These are phyloP conservation scores for Cladorrhinum sp. DNA, from an alignment of 2,329 filamentous ascomycete species.

Conservation along the genomic window DNA sequence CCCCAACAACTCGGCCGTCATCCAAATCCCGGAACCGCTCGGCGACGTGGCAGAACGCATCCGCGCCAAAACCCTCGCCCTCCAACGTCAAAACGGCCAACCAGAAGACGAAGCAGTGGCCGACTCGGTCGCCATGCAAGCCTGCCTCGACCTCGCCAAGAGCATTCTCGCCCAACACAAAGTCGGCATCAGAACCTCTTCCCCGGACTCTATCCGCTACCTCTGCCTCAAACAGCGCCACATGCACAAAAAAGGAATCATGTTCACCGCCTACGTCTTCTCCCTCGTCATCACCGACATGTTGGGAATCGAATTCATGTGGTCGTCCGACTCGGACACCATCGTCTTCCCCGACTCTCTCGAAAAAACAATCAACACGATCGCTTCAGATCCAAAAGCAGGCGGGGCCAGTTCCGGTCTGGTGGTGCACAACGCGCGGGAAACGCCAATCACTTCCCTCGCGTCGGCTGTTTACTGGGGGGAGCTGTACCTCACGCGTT, in stretches of 20 bases:
- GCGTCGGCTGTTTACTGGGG: slow-evolving; percentile 18
- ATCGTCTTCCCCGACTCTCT: slow-evolving; percentile 18
- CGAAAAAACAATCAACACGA: slow-evolving; percentile 16
- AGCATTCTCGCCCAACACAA: slow-evolving; percentile 11
- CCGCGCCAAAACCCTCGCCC: slow-evolving; percentile 8
- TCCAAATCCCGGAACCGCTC: slow-evolving; percentile 15
- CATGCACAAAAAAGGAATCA: slow-evolving; percentile 21
- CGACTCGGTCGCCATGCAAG: slow-evolving; percentile 14
- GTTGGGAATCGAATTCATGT: slow-evolving; percentile 17
- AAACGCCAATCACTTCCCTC: slow-evolving; percentile 13
- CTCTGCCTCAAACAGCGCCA: slow-evolving; percentile 19
- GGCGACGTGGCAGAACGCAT: slow-evolving; percentile 15
- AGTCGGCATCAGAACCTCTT: slow-evolving; percentile 4
- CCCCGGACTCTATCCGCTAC: slow-evolving; percentile 7
- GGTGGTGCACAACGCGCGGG: slow-evolving; percentile 13
- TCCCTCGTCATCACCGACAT: slow-evolving; percentile 18
- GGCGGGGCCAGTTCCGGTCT: slow-evolving; percentile 15
- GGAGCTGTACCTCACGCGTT: slow-evolving; percentile 19
- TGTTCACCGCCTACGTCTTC: slow-evolving; percentile 18
- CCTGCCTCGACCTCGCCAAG: slow-evolving; percentile 14
- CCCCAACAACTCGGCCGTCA: slow-evolving; percentile 13
- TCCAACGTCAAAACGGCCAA: slow-evolving; percentile 3
- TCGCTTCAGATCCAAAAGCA: slow-evolving; percentile 13
- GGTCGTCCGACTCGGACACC: slow-evolving; percentile 20
- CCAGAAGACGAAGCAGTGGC: slow-evolving; percentile 2